These are phyloP conservation scores for Phytophthora aleatoria DNA, from an alignment of 352 stramenopile genomes.

Conservation along the genomic window DNA sequence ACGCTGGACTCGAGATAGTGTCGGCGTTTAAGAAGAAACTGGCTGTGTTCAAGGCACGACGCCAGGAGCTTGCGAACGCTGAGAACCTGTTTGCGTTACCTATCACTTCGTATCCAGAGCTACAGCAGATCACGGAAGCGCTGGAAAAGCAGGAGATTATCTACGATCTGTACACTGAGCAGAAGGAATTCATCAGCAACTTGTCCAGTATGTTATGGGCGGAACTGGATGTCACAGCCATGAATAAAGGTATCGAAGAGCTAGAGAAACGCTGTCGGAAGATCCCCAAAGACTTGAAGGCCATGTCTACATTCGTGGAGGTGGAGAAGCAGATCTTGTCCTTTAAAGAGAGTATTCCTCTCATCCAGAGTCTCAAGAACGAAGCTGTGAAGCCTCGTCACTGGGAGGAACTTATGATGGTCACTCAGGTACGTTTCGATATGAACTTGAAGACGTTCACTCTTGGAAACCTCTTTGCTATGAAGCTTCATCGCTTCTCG, in stretches of 20 bases:
- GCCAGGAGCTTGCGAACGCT: constrained; percentile 92
- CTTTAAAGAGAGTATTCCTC: constrained; percentile 94
- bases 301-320: constrained; percentile 91
- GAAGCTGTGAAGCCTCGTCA: constrained; percentile 93
- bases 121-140: constrained; percentile 86
- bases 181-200: constrained; percentile 93
- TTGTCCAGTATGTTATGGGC: constrained; percentile 92
- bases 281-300: constrained; percentile 90
- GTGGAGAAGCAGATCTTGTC: constrained; percentile 91
- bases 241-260: constrained; percentile 93
- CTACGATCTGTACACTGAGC: constrained; percentile 92
- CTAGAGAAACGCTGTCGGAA: constrained; percentile 93
- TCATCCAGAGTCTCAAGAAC: constrained; percentile 95
- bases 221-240: constrained; percentile 91
- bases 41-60: constrained; percentile 68
- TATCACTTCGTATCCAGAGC: constrained; percentile 91
- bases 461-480: constrained; percentile 91
- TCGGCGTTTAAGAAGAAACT: constrained; percentile 86
- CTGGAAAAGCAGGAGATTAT: constrained; percentile 91
- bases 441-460: constrained; percentile 94
- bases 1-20: constrained; percentile 90
- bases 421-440: constrained; percentile 92
- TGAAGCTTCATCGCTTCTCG: constrained; percentile 92
- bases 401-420: constrained; percentile 90
- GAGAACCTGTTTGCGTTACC: constrained; percentile 94